Percentiles rank a stretch among this genome's conserved stretches.
Evolutionary conservation across 208 protist genomes (phyloP).

Genomic region (Sergeia podlipaevii): DNA sequence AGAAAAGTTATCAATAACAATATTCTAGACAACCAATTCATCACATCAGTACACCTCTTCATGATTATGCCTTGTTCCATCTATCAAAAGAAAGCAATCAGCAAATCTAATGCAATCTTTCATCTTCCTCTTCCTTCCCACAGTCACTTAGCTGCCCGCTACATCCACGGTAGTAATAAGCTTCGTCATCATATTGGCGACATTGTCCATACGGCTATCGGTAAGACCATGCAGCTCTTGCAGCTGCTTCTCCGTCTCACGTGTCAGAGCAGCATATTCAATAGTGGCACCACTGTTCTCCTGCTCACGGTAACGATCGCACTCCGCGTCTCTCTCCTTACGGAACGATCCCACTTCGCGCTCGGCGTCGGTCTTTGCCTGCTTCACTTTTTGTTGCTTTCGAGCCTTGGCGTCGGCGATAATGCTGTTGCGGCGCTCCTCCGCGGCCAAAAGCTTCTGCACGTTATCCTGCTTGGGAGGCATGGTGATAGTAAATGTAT

Average conservation of each 20-base stretch:
- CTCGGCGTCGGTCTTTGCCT: conserved; percentile 83
- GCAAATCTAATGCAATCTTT: too few species aligned
- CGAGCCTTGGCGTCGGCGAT: conserved; percentile 77
- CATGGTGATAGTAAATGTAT: conserved; percentile 27
- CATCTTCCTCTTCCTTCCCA: conserved; percentile 12
- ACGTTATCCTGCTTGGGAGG: conserved; percentile 86
- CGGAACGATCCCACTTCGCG: conserved; percentile 72
- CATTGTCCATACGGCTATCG: conserved; percentile 52
- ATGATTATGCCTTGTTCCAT: conserved; percentile 2
- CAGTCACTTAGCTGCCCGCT: not conserved
- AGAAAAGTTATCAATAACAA: too few species aligned
- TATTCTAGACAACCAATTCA: too few species aligned
- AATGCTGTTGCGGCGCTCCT: conserved; percentile 80
- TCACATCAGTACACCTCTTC: too few species aligned
- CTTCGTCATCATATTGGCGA: conserved; percentile 54
- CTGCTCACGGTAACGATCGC: conserved; percentile 55
- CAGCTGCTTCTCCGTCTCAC: conserved; percentile 62
- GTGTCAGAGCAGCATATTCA: conserved; percentile 56
- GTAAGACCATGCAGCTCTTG: conserved; percentile 55
- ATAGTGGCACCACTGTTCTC: conserved; percentile 43
- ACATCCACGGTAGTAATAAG: conserved; percentile 51
- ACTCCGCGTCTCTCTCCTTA: conserved; percentile 65
- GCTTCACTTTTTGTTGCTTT: conserved; percentile 81
- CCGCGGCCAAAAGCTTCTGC: conserved; percentile 80
- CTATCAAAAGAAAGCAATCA: not conserved